Conservation (phyloP, 2,329 filamentous ascomycete genomes). For the Fusarium irregulare region DNA sequence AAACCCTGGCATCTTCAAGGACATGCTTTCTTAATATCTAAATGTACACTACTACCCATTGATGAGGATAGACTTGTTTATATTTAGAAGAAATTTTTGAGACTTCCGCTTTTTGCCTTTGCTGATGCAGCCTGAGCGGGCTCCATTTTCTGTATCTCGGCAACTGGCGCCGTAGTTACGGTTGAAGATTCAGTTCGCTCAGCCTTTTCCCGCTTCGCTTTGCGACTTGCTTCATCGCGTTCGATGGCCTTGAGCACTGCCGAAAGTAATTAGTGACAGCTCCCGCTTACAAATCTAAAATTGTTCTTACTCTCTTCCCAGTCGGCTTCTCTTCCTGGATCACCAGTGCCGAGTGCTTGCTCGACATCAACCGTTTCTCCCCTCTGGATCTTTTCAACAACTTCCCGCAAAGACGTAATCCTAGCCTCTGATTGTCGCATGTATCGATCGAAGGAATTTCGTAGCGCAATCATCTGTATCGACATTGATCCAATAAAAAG, state of each 20-base stretch:
- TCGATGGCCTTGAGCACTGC: slow-evolving; percentile 76
- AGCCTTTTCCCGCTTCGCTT: slow-evolving; percentile 55
- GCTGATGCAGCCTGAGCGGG: slow-evolving; percentile 40
- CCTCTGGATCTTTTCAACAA: slow-evolving; percentile 74
- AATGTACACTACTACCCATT: slow-evolving; percentile 34
- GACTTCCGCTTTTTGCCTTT: slow-evolving; percentile 47
- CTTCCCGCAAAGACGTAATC: slow-evolving; percentile 80
- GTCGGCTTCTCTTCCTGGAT: slow-evolving; percentile 78
- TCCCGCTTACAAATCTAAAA: neutral
- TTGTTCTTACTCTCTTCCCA: slow-evolving; percentile 83
- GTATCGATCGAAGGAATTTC: slow-evolving; percentile 78
- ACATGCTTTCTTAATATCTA: slow-evolving; percentile 66
- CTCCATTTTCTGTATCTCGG: slow-evolving; percentile 16
- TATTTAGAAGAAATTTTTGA: slow-evolving; percentile 64
- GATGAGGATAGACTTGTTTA: slow-evolving; percentile 24
- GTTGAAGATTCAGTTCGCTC: slow-evolving; percentile 45
- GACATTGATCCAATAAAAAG: slow-evolving; percentile 93
- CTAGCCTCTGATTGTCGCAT: slow-evolving; percentile 81
- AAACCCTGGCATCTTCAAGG: slow-evolving; percentile 61
- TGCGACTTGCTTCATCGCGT: slow-evolving; percentile 67
- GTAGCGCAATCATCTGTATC: slow-evolving; percentile 88
- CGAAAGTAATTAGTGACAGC: slow-evolving; percentile 23
- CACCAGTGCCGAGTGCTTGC: slow-evolving; percentile 80
- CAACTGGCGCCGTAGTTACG: slow-evolving; percentile 24
- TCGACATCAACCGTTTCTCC: slow-evolving; percentile 89